Base-by-base conservation (phyloP, 1,139 yeast species). In the Zygoascus hellenicus region DNA sequence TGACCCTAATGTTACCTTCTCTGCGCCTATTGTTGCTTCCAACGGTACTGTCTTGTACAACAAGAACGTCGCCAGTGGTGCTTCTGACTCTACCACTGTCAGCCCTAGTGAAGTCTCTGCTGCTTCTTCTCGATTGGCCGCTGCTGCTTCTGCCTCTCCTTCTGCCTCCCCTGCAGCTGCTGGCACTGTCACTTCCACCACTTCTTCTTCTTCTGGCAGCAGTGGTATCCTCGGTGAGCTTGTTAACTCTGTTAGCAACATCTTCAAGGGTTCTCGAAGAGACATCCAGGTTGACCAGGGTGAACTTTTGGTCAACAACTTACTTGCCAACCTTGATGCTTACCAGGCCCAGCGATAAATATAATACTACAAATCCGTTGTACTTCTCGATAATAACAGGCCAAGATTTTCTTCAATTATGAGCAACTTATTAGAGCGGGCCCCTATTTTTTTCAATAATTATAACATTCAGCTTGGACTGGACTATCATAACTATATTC, bases 111-210 rank as follows among this genome's bases (percentile, higher is more conserved):
- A 33, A 2, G 42, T 30, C 3, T 9, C 33, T 26, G 42, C 42
- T 29, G 42, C 34, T 11, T 5, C 42, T 15, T 28, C 34, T 26
- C 19, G 34, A 28, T 14, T 38, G 11, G 42, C 42, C 22, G 33
- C 34, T 13, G 33, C 42, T 38, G 34, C 42, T 15, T 9, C 45
- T 13, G 40, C 39, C 28, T 26, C 43, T 41, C 37, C 36, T 17
- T 13, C 42, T 33, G 31, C 29, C 37, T 5, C 42, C n/a, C 37
- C 38, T 33, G 29, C 36, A 5, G 13, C 43, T 30, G 26, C 37
- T 13, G 33, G 26, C 13, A 29, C 42, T 38, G 42, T 17, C 16
- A 38, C 42, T 13, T n/a, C 34, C 13, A 9, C 33, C 16, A 30
- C 34, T 28, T n/a, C 33, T n/a, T 38, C 41, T 22, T 22, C 31